Evolutionary conservation across 495 filamentous ascomycete species (phyloP).

Genomic region (Neurospora sp.): DNA sequence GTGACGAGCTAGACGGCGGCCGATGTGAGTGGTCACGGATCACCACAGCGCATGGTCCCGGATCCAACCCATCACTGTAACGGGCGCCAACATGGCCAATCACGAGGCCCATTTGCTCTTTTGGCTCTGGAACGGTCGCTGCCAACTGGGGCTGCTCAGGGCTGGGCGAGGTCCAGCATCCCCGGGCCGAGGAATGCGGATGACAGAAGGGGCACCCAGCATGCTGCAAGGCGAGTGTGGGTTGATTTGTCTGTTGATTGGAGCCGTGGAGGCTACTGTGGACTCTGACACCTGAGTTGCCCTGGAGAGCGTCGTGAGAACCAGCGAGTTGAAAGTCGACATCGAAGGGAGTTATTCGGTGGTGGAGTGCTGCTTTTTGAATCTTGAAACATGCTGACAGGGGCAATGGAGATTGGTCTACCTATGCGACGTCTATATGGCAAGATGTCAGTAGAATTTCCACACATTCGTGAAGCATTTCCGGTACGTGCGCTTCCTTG

Average conservation of each 20-base stretch:
- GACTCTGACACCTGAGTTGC: not conserved
- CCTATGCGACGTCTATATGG: not conserved
- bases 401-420: not conserved
- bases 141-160: not conserved
- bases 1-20: not conserved
- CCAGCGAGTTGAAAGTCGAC: not conserved
- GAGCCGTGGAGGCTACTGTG: constrained; percentile 1
- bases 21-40: constrained; percentile 9
- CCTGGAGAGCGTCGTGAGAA: not conserved
- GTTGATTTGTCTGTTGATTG: not conserved
- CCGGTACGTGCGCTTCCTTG: not conserved
- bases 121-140: constrained; percentile 1
- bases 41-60: constrained; percentile 3
- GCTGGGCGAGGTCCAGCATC: not conserved
- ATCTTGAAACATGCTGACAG: not conserved
- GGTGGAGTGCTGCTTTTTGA: not conserved
- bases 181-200: constrained; percentile 5
- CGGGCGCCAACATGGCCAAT: constrained; percentile 37
- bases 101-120: constrained; percentile 16
- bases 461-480: not conserved
- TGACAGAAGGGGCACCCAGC: not conserved
- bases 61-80: constrained; percentile 22
- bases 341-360: not conserved
- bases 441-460: not conserved
- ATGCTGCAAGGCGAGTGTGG: not conserved